Conservation (phyloP, 2,329 filamentous ascomycete species). For the Phialophora tarda region DNA sequence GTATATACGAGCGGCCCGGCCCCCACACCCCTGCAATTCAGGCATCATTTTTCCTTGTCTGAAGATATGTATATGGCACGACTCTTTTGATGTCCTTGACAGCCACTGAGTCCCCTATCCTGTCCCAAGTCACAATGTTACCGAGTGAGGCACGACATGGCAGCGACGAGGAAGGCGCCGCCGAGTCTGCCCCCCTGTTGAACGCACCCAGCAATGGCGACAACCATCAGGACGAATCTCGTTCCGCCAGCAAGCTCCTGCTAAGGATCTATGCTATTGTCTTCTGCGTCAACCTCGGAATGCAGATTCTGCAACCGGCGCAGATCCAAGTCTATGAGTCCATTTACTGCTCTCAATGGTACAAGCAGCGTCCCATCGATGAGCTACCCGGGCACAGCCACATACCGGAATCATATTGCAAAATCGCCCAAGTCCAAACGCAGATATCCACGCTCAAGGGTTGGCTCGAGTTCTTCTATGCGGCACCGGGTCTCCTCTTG, state of each 20-base stretch:
- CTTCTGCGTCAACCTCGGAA: conserved; percentile 53
- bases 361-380: conserved; percentile 49
- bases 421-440: conserved; percentile 56
- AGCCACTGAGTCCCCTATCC: not conserved
- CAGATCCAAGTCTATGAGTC: conserved; percentile 57
- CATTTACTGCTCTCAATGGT: conserved; percentile 56
- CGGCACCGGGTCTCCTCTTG: conserved; percentile 50
- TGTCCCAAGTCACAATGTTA: conserved; percentile 8
- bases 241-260: not conserved
- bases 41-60: conserved; percentile 2
- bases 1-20: not conserved
- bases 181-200: conserved; percentile 8
- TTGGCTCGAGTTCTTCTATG: conserved; percentile 57
- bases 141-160: not conserved
- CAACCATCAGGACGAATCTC: not conserved
- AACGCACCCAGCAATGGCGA: not conserved
- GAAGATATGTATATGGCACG: conserved; percentile 1
- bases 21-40: not conserved
- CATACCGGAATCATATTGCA: conserved; percentile 57
- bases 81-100: not conserved
- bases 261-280: conserved; percentile 49
- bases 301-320: conserved; percentile 52
- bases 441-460: conserved; percentile 58
- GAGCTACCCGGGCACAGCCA: conserved; percentile 50
- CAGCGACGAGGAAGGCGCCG: not conserved